Base-by-base conservation (phyloP, 495 filamentous ascomycete species). In the Trichoderma reesei region DNA sequence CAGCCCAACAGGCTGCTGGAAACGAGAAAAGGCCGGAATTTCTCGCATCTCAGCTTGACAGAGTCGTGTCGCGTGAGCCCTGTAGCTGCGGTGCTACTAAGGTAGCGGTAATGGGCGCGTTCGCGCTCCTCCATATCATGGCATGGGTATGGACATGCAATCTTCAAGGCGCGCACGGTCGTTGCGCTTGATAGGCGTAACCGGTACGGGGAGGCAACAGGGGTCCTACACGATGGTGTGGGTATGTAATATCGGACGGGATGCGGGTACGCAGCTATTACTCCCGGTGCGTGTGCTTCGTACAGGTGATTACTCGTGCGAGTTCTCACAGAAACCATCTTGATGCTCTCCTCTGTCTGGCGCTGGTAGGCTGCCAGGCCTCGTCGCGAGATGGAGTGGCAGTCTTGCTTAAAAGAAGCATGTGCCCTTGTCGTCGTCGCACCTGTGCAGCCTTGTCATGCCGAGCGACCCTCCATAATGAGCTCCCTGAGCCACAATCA, bases 141-240 rank as follows among this genome's bases (percentile, higher is more conserved):
- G 26, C 26, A 26, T 26, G 26, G 26, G 26, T 1, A 26, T 26
- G 26, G 26, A 14, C 26, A 33, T 16, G 31, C 51, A 56, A 1
- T 56, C 26, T 56, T 56, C 51, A 34, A 56, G 51, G 51, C 20
- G 46, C 16, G 51, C 51, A 56, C 51, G 51, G 51, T 36, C 51
- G 51, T 56, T 56, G 26, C 51, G 34, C 51, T 56, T 56, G 51
- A 56, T 56, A 26, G 51, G 51, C 51, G 51, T 56, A 56, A 36
- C 51, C 16, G 31, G 33, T 33, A 33, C 26, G 51, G 51, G 51
- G 38, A 39, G 33, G 10, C 26, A 36, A 10, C 51, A 56, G 51
- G 51, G 51, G 51, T 26, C 31, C 51, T 26, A 14, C 51, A 56
- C 51, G 51, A 56, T 56, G 26, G 51, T 56, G 51, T 56, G 51